Base-by-base conservation (phyloP, 2,329 filamentous ascomycete genomes). In the Colletotrichum acutatum region DNA sequence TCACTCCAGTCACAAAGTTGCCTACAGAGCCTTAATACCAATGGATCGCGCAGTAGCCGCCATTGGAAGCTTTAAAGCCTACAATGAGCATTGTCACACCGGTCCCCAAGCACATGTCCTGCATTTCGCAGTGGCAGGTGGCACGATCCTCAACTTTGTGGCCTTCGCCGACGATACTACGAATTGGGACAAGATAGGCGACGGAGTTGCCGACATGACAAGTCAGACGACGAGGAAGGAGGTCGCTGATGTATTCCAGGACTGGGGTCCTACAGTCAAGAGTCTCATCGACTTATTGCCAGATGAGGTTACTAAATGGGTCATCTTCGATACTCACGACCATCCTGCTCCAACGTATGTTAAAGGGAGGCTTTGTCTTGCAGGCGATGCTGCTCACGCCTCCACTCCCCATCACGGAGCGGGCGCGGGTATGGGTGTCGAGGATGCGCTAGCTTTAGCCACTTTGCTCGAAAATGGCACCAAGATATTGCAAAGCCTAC, bases 71-170 rank as follows among this genome's bases (percentile, higher is more conserved):
- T 49, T 49, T 19, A 49, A 49, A 49, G 42, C 42, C 3, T n/a
- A n/a, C 19, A 49, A 49, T 4, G 42, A 49, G 42, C 42, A 49
- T 7, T n/a, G 19, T 86, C 80, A 85, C 0, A 82, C 91, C 82
- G 90, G 89, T 0, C 84, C 84, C 1, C 80, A 83, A 53, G 88
- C 86, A 0, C 90, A 92, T 75, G 78, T 91, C 1, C 80, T 91
- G 8, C 12, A 28, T 26, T 61, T 22, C 16, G n/a, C 32, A 16
- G n/a, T 61, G n/a, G 58, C 32, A n/a, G n/a, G 12, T 19, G 22
- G 30, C 14, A 46, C 7, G 5, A 12, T 56, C 5, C 12, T 56
- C 3, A 56, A 56, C 14, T 28, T 56, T 19, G 53, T 28, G 24
- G 53, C 24, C 5, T 30, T 56, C 14, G 53, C 26, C 9, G 24